Base-by-base conservation (phyloP, 2,329 filamentous ascomycete species). In the Calonectria multiphialidica region DNA sequence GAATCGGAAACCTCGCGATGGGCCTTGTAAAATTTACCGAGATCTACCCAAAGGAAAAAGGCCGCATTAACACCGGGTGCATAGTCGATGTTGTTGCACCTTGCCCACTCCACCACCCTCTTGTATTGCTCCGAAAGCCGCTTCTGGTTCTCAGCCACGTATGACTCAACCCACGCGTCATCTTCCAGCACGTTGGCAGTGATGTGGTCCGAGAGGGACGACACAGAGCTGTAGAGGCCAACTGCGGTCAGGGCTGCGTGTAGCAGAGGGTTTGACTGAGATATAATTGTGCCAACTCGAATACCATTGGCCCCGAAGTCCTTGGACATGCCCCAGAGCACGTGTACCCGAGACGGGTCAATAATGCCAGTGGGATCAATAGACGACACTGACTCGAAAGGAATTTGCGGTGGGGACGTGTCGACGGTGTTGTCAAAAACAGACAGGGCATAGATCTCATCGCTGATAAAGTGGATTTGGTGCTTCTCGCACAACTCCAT, bases 231-330 rank as follows among this genome's bases (percentile, higher is more conserved):
- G 73, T 88, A 88, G 6, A 88, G 75, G 13, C 81, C 80, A 6
- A 81, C 81, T 25, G 78, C 74, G 0, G 82, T 74, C 3, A 89
- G 65, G 0, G 87, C 84, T 1, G 73, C 71, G 50, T 85, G 82
- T 0, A 89, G 75, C 0, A 79, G 74, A 2, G 75, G 62, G 69
- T 88, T 89, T 37, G 82, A 77, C 66, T 88, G 88, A 6, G 87
- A 87, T 25, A 89, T 82, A n/a, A 90, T 80, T 21, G 81, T 83
- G 0, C 89, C 89, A 5, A 90, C 73, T 1, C 89, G 86, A 9
- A 91, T 80, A 0, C 90, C 90, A 49, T 90, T 90, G 23, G 88
- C 87, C 28, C 88, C 88, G 79, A 91, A 92, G 78, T 90, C 89
- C 75, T 88, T 87, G 63, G 81, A 84, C 75, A 85, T 82, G 28